Evolutionary conservation across 2,329 filamentous ascomycete species (phyloP).

Genomic region (Pyrenophora seminiperda): DNA sequence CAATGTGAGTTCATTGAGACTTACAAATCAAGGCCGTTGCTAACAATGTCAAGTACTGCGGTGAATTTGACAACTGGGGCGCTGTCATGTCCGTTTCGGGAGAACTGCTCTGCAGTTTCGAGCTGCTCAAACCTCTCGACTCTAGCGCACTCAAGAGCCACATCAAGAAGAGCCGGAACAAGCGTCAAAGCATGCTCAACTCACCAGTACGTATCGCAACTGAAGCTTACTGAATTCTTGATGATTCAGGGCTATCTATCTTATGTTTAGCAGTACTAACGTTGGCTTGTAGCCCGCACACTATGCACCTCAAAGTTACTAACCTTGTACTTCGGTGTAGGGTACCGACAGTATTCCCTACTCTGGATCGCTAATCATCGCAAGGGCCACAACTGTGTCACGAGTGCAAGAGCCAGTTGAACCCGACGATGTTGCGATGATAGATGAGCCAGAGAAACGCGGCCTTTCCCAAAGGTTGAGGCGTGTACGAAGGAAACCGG

Average conservation of each 20-base stretch:
- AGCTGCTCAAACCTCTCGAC: slow-evolving; percentile 93
- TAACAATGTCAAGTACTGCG: slow-evolving; percentile 74
- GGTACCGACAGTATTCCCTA: slow-evolving; percentile 21
- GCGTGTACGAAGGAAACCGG: slow-evolving; percentile 22
- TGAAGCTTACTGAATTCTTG: slow-evolving; percentile 19
- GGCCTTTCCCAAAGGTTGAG: slow-evolving; percentile 22
- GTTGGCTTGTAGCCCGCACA: slow-evolving; percentile 51
- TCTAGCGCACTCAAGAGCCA: slow-evolving; percentile 96
- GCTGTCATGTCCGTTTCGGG: slow-evolving; percentile 97
- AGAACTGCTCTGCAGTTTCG: slow-evolving; percentile 94
- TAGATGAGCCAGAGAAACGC: slow-evolving; percentile 18
- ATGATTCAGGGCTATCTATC: slow-evolving; percentile 32
- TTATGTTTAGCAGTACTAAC: slow-evolving; percentile 40
- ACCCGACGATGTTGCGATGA: slow-evolving; percentile 14
- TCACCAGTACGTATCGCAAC: slow-evolving; percentile 76
- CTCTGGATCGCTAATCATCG: slow-evolving; percentile 19
- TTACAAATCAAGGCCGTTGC: slow-evolving; percentile 14
- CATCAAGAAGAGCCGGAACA: slow-evolving; percentile 97
- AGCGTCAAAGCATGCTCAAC: slow-evolving; percentile 92
- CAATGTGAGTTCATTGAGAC: slow-evolving; percentile 71
- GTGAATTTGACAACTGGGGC: slow-evolving; percentile 99
- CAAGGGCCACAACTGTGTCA: slow-evolving; percentile 8
- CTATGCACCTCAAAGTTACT: slow-evolving; percentile 59
- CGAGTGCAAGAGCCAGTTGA: slow-evolving; percentile 16
- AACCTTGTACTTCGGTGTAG: slow-evolving; percentile 37